Base-by-base conservation (phyloP, 352 stramenopile genomes). In the Aphanomyces invadans region DNA sequence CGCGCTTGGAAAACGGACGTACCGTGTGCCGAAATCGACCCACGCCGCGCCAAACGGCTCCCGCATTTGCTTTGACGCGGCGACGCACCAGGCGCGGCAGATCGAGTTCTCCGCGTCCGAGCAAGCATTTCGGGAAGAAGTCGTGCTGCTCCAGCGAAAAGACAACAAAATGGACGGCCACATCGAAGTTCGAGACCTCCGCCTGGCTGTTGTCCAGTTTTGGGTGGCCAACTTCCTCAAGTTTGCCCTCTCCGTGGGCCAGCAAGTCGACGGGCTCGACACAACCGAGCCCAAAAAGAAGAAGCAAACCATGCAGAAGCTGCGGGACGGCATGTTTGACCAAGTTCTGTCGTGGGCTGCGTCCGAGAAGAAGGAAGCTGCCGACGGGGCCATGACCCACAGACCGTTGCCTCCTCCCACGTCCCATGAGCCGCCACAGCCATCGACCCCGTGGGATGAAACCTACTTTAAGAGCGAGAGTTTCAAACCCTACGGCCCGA, bases 191-290 rank as follows among this genome's bases (percentile, higher is more conserved):
- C 69, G 86, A 23, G 78, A 90, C 70, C 70, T 94, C 15, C 77
- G 81, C 21, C 75, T 83, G 36, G 85, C 85, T 4, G 85, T 92
- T 51, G 81, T 89, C 70, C 81, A 94, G 73, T 94, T 94, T 55
- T 94, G 85, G 85, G 81, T 91, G 33, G 70, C 67, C 71, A 91
- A 90, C 62, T 90, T 94, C 62, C 72, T 94, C 65, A 90, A 90
- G 68, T 88, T 94, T 52, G 80, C 85, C 3, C 75, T 94, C 25
- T 71, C 87, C 7, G 73, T 92, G 9, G 85, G 80, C 17, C 85
- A 94, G 71, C 73, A 79, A 1, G 81, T 94, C 23, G 71, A 85
- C 31, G 83, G 85, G 0, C 71, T 92, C 25, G 81, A 92, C 59
- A 73, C 90, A 42, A 89, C 85, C 23, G 79, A 90, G 71, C 73